phyloP scores from a whole-genome alignment of 2,329 filamentous ascomycete species.

The Ceratocystiopsis sp. region DNA sequence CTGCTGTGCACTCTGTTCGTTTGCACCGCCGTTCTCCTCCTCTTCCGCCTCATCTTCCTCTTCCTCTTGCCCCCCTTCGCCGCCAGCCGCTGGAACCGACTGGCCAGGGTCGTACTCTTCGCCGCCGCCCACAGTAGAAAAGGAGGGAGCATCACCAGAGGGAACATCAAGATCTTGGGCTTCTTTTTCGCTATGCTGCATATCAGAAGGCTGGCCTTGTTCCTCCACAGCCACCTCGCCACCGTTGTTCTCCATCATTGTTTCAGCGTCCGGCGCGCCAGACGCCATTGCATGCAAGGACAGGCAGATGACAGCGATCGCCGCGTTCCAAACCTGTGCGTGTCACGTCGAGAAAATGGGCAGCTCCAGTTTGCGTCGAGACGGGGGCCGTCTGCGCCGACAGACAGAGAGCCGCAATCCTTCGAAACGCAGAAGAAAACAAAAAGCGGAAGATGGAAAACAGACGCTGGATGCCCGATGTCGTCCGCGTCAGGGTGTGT shows the following conservation, averaged over 20 bases:
- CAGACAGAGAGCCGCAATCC: too few relatives aligned
- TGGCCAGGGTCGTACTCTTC: conserved; percentile 37
- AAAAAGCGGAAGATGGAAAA: too few relatives aligned
- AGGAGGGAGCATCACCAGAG: conserved; percentile 28
- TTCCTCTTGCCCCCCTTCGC: not conserved
- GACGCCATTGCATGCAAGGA: too few relatives aligned
- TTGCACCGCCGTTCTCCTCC: not conserved
- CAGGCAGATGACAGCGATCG: too few relatives aligned
- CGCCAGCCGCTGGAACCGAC: not conserved
- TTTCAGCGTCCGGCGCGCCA: conserved; percentile 21
- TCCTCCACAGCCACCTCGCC: conserved; percentile 38
- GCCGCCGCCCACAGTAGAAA: conserved; percentile 21
- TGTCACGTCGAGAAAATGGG: too few relatives aligned
- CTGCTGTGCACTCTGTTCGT: not conserved
- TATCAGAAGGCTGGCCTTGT: conserved; percentile 29
- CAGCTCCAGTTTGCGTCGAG: too few relatives aligned
- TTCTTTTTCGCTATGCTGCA: conserved; percentile 36
- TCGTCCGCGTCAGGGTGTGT: too few relatives aligned
- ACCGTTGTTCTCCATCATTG: conserved; percentile 33
- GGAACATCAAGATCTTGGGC: conserved; percentile 29
- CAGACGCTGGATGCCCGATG: too few relatives aligned
- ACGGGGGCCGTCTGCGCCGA: too few relatives aligned
- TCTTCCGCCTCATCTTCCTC: not conserved
- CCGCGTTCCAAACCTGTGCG: too few relatives aligned
- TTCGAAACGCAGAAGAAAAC: too few relatives aligned